phyloP scores from a whole-genome alignment of 2,329 filamentous ascomycete species.

The Fusarium abutilonis region DNA sequence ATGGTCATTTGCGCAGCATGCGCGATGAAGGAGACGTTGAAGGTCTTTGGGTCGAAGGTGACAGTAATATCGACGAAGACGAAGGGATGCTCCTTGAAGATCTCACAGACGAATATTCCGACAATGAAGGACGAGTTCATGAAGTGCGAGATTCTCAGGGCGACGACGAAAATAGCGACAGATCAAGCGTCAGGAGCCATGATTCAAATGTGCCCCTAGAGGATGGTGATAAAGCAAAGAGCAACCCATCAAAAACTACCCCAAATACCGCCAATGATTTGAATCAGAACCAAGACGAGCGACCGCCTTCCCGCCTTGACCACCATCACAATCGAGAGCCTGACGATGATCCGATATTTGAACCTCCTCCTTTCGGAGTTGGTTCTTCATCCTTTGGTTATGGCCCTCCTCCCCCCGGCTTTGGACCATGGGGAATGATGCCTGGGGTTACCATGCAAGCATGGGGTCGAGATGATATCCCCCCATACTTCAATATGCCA shows the following conservation, averaged over 20 bases:
- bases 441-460: conserved; percentile 19
- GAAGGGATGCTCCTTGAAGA: conserved; percentile 51
- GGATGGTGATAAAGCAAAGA: background rate
- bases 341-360: background rate
- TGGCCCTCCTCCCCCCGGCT: conserved; percentile 7
- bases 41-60: conserved; percentile 34
- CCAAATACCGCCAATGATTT: background rate
- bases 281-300: background rate
- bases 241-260: background rate
- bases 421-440: conserved; percentile 31
- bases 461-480: conserved; percentile 38
- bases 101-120: conserved; percentile 38
- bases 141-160: conserved; percentile 21
- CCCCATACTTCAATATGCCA: conserved; percentile 33
- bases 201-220: background rate
- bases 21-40: conserved; percentile 65
- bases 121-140: conserved; percentile 25
- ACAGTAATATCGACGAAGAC: conserved; percentile 51
- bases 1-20: conserved; percentile 79
- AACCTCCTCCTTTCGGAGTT: conserved; percentile 3
- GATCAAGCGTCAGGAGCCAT: background rate
- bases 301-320: background rate
- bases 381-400: background rate
- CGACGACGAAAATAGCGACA: conserved; percentile 5
- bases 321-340: background rate